Base-by-base conservation (phyloP, 2,329 filamentous ascomycete genomes). In the Beauveria bassiana region DNA sequence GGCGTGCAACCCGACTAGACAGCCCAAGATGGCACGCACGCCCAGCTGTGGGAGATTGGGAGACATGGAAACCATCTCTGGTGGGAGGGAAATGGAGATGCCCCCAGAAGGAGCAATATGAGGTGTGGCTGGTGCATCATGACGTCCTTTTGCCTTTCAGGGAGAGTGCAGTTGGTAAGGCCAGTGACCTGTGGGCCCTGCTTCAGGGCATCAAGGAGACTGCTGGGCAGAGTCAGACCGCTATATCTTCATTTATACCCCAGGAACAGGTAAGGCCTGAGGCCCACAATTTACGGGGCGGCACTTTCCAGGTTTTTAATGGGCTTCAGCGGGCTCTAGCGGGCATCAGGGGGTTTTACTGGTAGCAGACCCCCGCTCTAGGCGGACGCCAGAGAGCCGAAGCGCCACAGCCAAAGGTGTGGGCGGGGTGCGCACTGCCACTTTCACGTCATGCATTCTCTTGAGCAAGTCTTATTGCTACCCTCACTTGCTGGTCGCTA, bases 351-450 rank as follows among this genome's bases (percentile, higher is more conserved):
- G 34, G 34, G 34, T 0, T 38, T 38, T 38, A 38, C 34, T 38
- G 34, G 34, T 38, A 38, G 34, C 18, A 10, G 10, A 20, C 3
- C 45, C 31, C 40, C 18, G 40, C 40, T 55, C 53, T 14, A 55
- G 54, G 43, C 55, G 20, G 43, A 22, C 55, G 31, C 43, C 45
- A 58, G 20, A 53, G 10, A 45, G 28, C 54, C 51, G 51, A 4
- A 18, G 56, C 56, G 56, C 56, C 56, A 59, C 56, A 59, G 20
- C 22, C 43, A 26, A 43, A 31, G 24, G 56, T 51, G 24, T 43
- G 45, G 46, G 56, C 56, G 56, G 56, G 47, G 56, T 26, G 53
- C 53, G 24, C 56, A 59, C 55, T 59, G 56, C 56, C 56, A 59
- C 56, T 34, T 58, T 59, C 56, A 51, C 56, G 56, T 59, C 56